Evolutionary conservation across 192 early-diverging fungal genomes (phyloP), one percentile per base, ranked within the genome.

Genomic region (Entomortierella beljakovae): DNA sequence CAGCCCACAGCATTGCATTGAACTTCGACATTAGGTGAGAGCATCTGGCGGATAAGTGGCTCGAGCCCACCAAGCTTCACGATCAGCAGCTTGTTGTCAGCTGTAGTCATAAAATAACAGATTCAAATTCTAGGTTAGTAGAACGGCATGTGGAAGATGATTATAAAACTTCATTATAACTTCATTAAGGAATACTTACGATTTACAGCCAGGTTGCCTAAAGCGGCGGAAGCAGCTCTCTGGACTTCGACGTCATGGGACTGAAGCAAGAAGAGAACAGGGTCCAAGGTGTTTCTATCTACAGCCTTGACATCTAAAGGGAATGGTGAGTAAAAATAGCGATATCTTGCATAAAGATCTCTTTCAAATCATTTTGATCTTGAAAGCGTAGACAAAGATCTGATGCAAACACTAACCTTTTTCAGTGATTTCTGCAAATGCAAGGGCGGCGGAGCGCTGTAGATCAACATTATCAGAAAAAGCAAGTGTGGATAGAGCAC

Each of bases 1-100:
- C 95, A 97, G 16, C 95, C 95, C 20, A 96, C 95, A 15, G 95
- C 94, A 81, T 97, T 97, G 71, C 93, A 94, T 82, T 95, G 94
- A n/a, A 95, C 93, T 68, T 96, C 95, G 29, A 93, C 88, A 64
- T 95, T 94, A 15, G 89, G 88, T 29, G 91, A 91, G 55, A 91
- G 85, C 94, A 96, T 95, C 77, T 95, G 90, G 48, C 90, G 88
- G 68, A 96, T 92, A 28, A 97, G 88, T 57, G 92, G 93, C 58
- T 94, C 93, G 22, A 97, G 80, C 2, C 91, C 94, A 51, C 93
- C 93, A 62, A 93, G 87, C 65, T 93, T 89, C 34, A 97, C 93
- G 62, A 97, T 96, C 40, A 92, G 75, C 40, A 92, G 72, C 83
- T 97, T 94, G 80, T 96, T 96, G 46, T 93, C 89, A 48, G 92